Percentiles rank a stretch among this genome's conserved stretches.
Conservation (phyloP, 495 filamentous ascomycete species). For the Aspergillus leporis region DNA sequence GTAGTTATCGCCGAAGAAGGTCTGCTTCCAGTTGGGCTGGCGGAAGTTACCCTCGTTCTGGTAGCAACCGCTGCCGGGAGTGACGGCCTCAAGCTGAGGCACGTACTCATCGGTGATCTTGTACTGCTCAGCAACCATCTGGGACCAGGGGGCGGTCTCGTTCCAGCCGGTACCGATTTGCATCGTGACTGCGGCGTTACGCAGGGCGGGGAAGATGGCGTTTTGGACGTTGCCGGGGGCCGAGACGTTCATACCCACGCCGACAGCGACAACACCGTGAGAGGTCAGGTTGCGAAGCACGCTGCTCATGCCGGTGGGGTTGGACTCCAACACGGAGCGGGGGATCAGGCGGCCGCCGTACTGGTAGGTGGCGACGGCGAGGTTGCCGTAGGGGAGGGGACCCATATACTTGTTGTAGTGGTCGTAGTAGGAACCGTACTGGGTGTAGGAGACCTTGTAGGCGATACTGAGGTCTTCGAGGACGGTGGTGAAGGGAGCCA, state of each 20-base stretch:
- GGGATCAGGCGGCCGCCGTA: constrained; percentile 64
- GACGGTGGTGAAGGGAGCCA: constrained; percentile 31
- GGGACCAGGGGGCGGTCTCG: constrained; percentile 44
- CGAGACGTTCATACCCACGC: constrained; percentile 43
- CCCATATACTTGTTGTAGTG: constrained; percentile 48
- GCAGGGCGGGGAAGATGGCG: constrained; percentile 57
- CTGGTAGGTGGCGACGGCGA: constrained; percentile 49
- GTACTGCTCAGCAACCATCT: constrained; percentile 42
- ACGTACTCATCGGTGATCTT: constrained; percentile 40
- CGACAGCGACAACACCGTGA: constrained; percentile 47
- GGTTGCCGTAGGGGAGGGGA: constrained; percentile 36
- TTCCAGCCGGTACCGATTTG: constrained; percentile 44
- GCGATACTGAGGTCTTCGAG: constrained; percentile 31
- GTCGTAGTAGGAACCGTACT: constrained; percentile 47
- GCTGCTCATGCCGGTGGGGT: constrained; percentile 42
- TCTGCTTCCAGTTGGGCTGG: constrained; percentile 52
- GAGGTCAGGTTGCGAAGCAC: constrained; percentile 39
- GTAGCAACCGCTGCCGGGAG: constrained; percentile 37
- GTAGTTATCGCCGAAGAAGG: constrained; percentile 56
- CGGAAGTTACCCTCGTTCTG: constrained; percentile 50
- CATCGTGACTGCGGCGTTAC: constrained; percentile 51
- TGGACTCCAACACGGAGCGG: constrained; percentile 41
- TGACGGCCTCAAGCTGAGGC: constrained; percentile 47
- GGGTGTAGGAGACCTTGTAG: constrained; percentile 25
- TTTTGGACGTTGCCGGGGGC: constrained; percentile 44